Percentiles rank a stretch among this genome's conserved stretches.
Evolutionary conservation across 2,329 filamentous ascomycete genomes (phyloP).

Genomic region (Penicillium sp.): DNA sequence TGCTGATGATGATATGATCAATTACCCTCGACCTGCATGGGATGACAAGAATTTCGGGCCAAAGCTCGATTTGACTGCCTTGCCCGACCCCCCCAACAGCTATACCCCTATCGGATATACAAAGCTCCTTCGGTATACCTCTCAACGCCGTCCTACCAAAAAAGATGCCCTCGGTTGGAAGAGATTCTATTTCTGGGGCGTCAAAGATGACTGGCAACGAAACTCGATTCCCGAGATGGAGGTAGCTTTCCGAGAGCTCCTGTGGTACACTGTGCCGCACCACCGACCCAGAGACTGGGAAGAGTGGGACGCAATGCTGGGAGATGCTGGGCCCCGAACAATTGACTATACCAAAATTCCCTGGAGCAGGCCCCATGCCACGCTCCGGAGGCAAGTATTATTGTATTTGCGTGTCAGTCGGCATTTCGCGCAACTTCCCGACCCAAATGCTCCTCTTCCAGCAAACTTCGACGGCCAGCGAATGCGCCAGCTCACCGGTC

Average conservation of each 20-base stretch:
- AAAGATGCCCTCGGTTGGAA: neutral
- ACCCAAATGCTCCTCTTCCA: neutral
- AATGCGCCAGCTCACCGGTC: constrained; percentile 11
- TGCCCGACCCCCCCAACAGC: neutral
- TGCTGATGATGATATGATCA: no score
- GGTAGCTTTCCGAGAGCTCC: constrained; percentile 28
- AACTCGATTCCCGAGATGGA: neutral
- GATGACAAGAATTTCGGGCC: neutral
- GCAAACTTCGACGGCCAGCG: constrained; percentile 19
- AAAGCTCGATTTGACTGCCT: neutral
- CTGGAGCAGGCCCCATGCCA: neutral
- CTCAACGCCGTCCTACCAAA: neutral
- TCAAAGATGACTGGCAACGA: no score
- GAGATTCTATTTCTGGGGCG: constrained; percentile 34
- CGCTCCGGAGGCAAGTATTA: neutral
- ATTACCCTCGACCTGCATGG: no score
- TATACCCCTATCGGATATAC: no score
- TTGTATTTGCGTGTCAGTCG: constrained; percentile 29
- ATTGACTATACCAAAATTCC: constrained; percentile 25
- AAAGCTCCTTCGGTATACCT: neutral
- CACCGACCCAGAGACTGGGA: constrained; percentile 24
- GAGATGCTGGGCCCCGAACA: constrained; percentile 40
- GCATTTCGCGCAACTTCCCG: constrained; percentile 25
- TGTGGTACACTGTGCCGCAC: constrained; percentile 30
- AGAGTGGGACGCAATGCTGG: constrained; percentile 23